Percentiles rank a stretch among this genome's conserved stretches.
Evolutionary conservation across 345 rosid species (phyloP).

Genomic region (Mangifera indica): DNA sequence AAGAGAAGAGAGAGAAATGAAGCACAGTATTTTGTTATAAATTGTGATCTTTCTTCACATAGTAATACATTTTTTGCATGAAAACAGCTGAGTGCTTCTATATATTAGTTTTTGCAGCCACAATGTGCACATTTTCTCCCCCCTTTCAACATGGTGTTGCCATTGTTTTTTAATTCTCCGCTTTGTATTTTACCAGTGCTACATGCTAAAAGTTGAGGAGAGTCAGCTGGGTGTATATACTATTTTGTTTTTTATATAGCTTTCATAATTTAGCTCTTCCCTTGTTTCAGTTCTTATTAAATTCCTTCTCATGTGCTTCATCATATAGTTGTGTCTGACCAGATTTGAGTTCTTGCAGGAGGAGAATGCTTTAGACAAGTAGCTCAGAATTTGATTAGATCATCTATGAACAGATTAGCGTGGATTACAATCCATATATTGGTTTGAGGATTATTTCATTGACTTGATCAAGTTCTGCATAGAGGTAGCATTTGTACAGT

Average conservation of each 20-base stretch:
- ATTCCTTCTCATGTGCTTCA: background rate
- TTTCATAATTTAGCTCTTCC: background rate
- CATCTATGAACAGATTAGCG: constrained; percentile 2
- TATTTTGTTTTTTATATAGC: background rate
- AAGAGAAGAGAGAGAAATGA: background rate
- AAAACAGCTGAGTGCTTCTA: background rate
- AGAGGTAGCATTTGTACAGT: constrained; percentile 32
- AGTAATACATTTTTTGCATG: background rate
- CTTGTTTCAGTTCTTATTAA: background rate
- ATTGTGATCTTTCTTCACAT: background rate
- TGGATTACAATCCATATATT: background rate
- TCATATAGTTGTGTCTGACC: constrained; percentile 7
- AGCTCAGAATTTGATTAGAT: constrained; percentile 16
- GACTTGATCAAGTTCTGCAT: constrained; percentile 12
- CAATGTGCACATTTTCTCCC: background rate
- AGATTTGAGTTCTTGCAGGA: constrained; percentile 35
- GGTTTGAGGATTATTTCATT: constrained; percentile 21
- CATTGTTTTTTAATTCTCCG: no score
- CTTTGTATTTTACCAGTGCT: no score
- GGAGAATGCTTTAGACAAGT: constrained; percentile 31
- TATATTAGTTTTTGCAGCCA: background rate
- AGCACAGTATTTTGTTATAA: background rate
- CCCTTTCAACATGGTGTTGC: background rate
- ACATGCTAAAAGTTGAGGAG: no score
- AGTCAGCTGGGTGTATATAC: no score